Percentiles rank a stretch among this genome's conserved stretches.
phyloP scores from a whole-genome alignment of 1,139 yeast genomes.

The Pichiaceae sp. region DNA sequence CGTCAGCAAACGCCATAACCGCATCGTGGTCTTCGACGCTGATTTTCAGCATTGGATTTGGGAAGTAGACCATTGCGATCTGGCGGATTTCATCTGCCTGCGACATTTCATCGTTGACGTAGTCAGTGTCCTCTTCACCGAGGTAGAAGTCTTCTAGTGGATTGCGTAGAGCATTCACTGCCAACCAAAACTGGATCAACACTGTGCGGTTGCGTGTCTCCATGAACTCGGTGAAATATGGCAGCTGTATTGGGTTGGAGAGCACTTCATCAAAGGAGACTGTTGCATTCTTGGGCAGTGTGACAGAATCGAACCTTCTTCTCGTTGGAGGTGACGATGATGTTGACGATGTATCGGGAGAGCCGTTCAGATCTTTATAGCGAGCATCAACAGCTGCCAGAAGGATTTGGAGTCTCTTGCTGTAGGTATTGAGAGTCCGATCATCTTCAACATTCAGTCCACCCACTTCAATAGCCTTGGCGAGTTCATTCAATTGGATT shows the following conservation, averaged over 20 bases:
- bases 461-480: conserved; percentile 11
- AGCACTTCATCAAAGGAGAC: conserved; percentile 32
- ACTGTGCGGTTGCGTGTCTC: conserved; percentile 34
- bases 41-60: conserved; percentile 24
- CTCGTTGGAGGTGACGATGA: not conserved
- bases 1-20: conserved; percentile 27
- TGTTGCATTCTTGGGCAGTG: conserved; percentile 14
- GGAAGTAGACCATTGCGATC: conserved; percentile 38
- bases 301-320: conserved; percentile 4
- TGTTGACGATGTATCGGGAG: not conserved
- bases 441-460: conserved; percentile 10
- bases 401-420: conserved; percentile 26
- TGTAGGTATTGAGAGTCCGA: conserved; percentile 18
- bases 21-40: conserved; percentile 20
- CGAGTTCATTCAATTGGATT: conserved; percentile 29
- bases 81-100: conserved; percentile 39
- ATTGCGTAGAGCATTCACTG: conserved; percentile 59
- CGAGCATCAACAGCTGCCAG: conserved; percentile 26
- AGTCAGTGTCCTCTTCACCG: conserved; percentile 11
- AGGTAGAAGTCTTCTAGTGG: conserved; percentile 51
- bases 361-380: conserved; percentile 8
- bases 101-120: conserved; percentile 31
- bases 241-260: conserved; percentile 36
- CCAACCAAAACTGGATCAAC: conserved; percentile 54
- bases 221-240: conserved; percentile 52